These are phyloP conservation scores for Candida succiphila DNA, from an alignment of 805 yeast genomes.

Conservation along the genomic window DNA sequence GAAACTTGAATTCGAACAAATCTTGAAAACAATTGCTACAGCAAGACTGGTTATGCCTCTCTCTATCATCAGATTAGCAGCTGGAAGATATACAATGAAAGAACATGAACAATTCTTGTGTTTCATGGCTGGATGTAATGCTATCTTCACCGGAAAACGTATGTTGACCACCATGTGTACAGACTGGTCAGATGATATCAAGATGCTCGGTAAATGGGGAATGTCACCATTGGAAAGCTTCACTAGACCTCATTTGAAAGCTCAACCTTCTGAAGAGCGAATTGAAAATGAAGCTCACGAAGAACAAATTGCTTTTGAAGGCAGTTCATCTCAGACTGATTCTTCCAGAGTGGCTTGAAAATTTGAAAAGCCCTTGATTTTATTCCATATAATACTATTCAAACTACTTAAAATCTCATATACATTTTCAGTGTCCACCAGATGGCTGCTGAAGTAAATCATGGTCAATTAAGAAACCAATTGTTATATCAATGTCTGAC, in stretches of 20 bases:
- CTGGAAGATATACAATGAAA: slow-evolving; percentile 75
- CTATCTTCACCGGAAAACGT: slow-evolving; percentile 71
- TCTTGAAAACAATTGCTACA: slow-evolving; percentile 63
- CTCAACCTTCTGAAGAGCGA: slow-evolving; percentile 1
- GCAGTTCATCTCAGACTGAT: no score
- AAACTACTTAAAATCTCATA: no score
- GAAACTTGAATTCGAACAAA: slow-evolving; percentile 46
- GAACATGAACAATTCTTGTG: slow-evolving; percentile 68
- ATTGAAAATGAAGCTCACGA: neutral
- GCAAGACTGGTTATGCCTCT: slow-evolving; percentile 70
- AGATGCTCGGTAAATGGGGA: slow-evolving; percentile 65
- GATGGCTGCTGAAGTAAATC: no score
- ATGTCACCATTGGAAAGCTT: slow-evolving; percentile 4
- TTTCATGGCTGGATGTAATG: slow-evolving; percentile 71
- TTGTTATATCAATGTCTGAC: no score
- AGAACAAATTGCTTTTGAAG: no score
- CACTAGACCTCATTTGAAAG: no score
- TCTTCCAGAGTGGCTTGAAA: no score
- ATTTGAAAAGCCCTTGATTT: no score
- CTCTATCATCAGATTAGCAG: slow-evolving; percentile 64
- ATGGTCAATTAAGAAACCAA: no score
- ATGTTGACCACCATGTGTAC: slow-evolving; percentile 79
- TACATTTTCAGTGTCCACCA: no score
- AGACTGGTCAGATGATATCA: slow-evolving; percentile 76
- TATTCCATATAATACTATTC: no score